A percentile compares a stretch with the other conserved stretches of the same genome.
Evolutionary conservation across 768 basidiomycete species (phyloP).

Genomic region (Lyophyllum atratum): DNA sequence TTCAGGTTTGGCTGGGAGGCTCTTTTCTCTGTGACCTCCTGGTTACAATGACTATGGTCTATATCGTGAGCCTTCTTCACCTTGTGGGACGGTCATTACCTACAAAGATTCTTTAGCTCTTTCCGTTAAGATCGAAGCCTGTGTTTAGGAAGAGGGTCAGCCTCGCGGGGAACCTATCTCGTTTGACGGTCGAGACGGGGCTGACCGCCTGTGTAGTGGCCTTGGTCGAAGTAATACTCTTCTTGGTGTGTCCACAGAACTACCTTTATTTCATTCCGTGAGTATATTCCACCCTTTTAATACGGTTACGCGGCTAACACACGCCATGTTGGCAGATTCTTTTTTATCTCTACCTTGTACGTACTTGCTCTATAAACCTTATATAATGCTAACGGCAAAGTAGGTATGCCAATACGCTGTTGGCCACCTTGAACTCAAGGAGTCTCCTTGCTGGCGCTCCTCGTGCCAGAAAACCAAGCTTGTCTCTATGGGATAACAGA

Average conservation of each 20-base stretch:
- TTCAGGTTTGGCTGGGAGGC: conserved; percentile 26
- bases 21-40: conserved; percentile 25
- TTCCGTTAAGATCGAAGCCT: conserved; percentile 3
- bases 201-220: conserved; percentile 20
- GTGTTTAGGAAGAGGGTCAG: conserved; percentile 5
- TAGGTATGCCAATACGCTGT: conserved; percentile 10
- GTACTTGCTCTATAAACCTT: not conserved
- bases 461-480: not conserved
- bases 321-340: not conserved
- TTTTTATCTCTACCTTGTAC: conserved; percentile 2
- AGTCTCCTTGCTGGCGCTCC: not conserved
- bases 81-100: not conserved
- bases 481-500: not conserved
- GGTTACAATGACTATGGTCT: conserved; percentile 25
- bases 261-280: conserved; percentile 19
- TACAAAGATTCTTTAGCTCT: conserved; percentile 2
- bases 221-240: conserved; percentile 19
- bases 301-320: not conserved
- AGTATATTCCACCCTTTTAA: not conserved
- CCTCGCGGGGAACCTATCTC: conserved; percentile 11
- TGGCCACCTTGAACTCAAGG: conserved; percentile 10
- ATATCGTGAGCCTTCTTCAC: conserved; percentile 19
- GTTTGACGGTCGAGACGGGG: conserved; percentile 22
- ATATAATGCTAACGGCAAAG: not conserved
- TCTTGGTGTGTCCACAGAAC: conserved; percentile 16